Conservation (phyloP, 1,284 basidiomycete species). For the Prillingera fragicola region DNA sequence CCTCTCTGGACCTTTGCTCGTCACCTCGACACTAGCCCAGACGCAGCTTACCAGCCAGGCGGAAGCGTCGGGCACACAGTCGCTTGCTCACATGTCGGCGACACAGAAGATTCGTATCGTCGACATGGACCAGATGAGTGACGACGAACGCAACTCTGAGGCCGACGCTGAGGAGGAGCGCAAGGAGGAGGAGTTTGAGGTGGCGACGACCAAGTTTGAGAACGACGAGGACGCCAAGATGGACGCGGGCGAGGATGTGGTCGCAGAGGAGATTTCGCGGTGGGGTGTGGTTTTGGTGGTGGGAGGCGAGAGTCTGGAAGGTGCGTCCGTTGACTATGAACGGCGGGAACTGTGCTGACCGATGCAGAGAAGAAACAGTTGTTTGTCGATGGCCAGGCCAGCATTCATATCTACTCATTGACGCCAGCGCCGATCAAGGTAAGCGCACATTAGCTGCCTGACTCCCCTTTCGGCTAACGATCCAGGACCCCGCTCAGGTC, state of each 20-base stretch:
- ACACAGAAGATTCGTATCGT: conserved; percentile 36
- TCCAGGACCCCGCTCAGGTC: conserved; percentile 36
- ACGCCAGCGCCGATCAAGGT: conserved; percentile 25
- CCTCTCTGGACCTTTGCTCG: conserved; percentile 34
- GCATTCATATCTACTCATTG: conserved; percentile 38
- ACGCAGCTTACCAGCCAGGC: conserved; percentile 13
- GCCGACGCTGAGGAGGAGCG: conserved; percentile 21
- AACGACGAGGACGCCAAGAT: conserved; percentile 8
- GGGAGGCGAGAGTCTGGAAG: conserved; percentile 28
- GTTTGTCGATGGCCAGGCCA: conserved; percentile 25
- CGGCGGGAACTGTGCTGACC: conserved; percentile 1
- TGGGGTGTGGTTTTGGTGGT: conserved; percentile 42
- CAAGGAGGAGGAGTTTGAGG: conserved; percentile 13
- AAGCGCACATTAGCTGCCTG: too few species aligned
- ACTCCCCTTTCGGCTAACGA: too few species aligned
- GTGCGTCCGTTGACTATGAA: conserved; percentile 18
- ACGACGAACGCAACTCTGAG: conserved; percentile 40
- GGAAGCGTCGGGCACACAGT: conserved; percentile 18
- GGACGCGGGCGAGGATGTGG: conserved; percentile 8
- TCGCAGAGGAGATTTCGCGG: conserved; percentile 23
- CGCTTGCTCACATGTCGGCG: conserved; percentile 24
- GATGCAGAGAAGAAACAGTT: conserved; percentile 34
- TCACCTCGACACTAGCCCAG: conserved; percentile 20
- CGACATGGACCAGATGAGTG: conserved; percentile 42
- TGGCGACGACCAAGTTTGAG: too few species aligned